Evolutionary conservation across 2,329 filamentous ascomycete genomes (phyloP), one percentile per base, ranked within the genome.

Genomic region (Blastomyces gilchristii): DNA sequence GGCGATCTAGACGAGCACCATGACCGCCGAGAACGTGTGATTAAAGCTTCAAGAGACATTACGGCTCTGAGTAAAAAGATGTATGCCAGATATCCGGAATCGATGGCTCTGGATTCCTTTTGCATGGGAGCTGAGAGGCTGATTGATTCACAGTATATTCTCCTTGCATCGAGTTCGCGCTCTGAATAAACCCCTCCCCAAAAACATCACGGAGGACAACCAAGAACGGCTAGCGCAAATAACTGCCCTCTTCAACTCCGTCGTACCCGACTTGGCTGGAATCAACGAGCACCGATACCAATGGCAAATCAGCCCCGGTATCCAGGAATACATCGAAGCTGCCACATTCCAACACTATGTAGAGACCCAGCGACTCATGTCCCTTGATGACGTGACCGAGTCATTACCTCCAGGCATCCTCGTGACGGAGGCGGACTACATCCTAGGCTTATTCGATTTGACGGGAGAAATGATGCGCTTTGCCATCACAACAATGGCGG

Each of bases 401-500:
- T 67, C 69, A 14, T 63, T 80, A 2, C 75, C 78, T 0, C 73
- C 77, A 0, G 81, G 80, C 0, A 82, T 97, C 2, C 70, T 80
- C 0, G 79, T 97, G 25, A 90, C 89, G 1, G 82, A 86, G 34
- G 85, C 93, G 62, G 94, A 99, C 75, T 97, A 96, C 73, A 78
- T 96, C 63, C 87, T 94, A 66, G 94, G 93, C 9, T 77, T 99
- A 2, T 97, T 96, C 71, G 94, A 99, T 74, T 83, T 97, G 68
- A 92, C 92, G 0, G 94, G 94, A 49, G 94, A 99, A 78, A 82
- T 97, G 80, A 99, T 99, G 94, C 85, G 92, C 39, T 97, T 97
- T 76, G 91, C 91, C 0, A 94, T 96, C 60, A 92, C 92, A 6
- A 86, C 87, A 34, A 89, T 96, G 73, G 91, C 91, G 0, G 88